phyloP scores from a whole-genome alignment of 2,329 filamentous ascomycete genomes.

The Neofusicoccum cordaticola region DNA sequence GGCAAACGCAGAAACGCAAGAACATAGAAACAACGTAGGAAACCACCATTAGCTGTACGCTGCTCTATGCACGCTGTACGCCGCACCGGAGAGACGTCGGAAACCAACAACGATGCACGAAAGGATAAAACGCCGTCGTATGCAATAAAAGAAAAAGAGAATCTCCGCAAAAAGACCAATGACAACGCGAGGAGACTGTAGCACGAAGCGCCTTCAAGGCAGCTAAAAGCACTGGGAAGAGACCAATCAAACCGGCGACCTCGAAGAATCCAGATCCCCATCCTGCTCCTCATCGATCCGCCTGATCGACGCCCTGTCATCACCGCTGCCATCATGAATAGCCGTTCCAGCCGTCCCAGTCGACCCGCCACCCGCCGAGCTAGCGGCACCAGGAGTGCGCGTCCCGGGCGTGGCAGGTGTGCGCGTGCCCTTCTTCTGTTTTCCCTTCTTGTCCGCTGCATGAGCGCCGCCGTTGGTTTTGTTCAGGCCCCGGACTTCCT shows the following conservation, averaged over 20 bases:
- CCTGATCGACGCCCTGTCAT: neutral
- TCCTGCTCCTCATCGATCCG: neutral
- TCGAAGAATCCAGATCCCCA: neutral
- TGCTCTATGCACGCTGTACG: neutral
- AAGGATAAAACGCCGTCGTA: neutral
- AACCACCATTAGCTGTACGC: neutral
- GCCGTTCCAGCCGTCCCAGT: neutral
- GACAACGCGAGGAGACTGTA: neutral
- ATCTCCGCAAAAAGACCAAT: neutral
- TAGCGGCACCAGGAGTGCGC: neutral
- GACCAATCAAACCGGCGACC: neutral
- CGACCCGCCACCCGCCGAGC: neutral
- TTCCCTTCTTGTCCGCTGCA: neutral
- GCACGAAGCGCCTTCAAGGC: neutral
- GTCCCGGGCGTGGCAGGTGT: neutral
- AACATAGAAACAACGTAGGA: neutral
- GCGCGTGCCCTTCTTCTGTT: neutral
- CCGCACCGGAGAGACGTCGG: neutral
- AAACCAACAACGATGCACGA: neutral
- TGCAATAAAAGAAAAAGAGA: neutral
- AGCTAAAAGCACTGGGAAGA: neutral
- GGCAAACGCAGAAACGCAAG: neutral
- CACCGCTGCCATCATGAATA: neutral
- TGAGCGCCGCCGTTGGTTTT: constrained; percentile 21
- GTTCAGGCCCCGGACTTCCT: constrained; percentile 67